Evolutionary conservation across 306 rosid genomes (phyloP).

Genomic region (Vigna hirtella): DNA sequence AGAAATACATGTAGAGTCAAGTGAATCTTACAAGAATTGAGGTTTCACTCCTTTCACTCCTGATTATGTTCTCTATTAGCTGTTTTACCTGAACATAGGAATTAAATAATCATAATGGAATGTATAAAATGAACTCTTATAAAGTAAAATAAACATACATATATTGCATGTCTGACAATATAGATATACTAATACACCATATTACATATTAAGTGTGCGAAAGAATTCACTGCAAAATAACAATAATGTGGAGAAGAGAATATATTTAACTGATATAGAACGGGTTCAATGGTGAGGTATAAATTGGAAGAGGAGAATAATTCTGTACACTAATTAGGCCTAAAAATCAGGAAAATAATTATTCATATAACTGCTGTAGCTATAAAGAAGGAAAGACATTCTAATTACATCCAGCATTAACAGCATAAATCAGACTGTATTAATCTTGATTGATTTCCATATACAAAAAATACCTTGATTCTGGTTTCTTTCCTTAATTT

Average conservation of each 20-base stretch:
- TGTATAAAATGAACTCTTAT: conserved; percentile 27
- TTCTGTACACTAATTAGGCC: too few species aligned
- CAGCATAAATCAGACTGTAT: too few species aligned
- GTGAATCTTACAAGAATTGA: conserved; percentile 69
- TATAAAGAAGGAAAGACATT: too few species aligned
- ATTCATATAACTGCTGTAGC: too few species aligned
- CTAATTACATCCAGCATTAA: too few species aligned
- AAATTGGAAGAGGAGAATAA: too few species aligned
- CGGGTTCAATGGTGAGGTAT: too few species aligned
- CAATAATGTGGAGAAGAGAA: background rate
- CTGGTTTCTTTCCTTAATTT: too few species aligned
- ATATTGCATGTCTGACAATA: conserved; percentile 21
- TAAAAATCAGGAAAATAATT: too few species aligned
- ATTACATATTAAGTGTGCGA: background rate
- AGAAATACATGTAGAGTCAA: conserved; percentile 26
- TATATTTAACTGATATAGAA: too few species aligned
- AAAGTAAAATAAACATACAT: conserved; percentile 31
- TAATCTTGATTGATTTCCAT: too few species aligned
- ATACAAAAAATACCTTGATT: too few species aligned
- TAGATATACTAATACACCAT: conserved; percentile 10
- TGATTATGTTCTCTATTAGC: conserved; percentile 73
- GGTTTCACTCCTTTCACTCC: conserved; percentile 65
- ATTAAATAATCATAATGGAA: conserved; percentile 34
- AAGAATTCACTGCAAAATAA: conserved; percentile 3
- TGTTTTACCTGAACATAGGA: conserved; percentile 68